Evolutionary conservation across 2,329 filamentous ascomycete species (phyloP).

Genomic region (Cladosporium sp.): DNA sequence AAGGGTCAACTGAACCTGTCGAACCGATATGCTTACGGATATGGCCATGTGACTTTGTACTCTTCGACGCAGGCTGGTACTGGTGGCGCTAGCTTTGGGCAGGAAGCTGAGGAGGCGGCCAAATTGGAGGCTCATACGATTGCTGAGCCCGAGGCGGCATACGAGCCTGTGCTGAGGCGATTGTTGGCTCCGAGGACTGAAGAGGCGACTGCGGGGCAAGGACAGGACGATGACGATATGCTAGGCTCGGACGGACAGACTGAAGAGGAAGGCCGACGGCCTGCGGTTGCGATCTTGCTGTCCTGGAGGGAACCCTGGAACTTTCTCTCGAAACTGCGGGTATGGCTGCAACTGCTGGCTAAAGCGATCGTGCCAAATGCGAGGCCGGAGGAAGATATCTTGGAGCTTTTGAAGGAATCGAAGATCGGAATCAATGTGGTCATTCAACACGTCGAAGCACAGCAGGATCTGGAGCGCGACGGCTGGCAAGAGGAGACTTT

Average conservation of each 20-base stretch:
- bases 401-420: slow-evolving; percentile 79
- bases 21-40: slow-evolving; percentile 32
- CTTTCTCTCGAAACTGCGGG: slow-evolving; percentile 83
- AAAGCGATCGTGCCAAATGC: slow-evolving; percentile 68
- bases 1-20: slow-evolving; percentile 30
- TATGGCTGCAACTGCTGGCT: slow-evolving; percentile 82
- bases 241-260: slow-evolving; percentile 12
- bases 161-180: slow-evolving; percentile 24
- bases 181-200: slow-evolving; percentile 19
- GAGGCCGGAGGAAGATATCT: slow-evolving; percentile 57
- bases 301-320: slow-evolving; percentile 93
- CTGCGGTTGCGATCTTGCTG: slow-evolving; percentile 70
- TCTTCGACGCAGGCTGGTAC: slow-evolving; percentile 25
- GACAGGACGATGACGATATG: slow-evolving; percentile 12
- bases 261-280: slow-evolving; percentile 15
- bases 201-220: slow-evolving; percentile 14
- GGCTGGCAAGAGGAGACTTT: slow-evolving; percentile 96
- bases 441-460: slow-evolving; percentile 93
- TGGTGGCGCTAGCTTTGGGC: slow-evolving; percentile 22
- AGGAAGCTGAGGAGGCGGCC: slow-evolving; percentile 30
- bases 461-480: slow-evolving; percentile 83
- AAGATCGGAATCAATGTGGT: slow-evolving; percentile 90
- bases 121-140: slow-evolving; percentile 29
- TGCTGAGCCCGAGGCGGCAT: slow-evolving; percentile 26
- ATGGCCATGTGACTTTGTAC: slow-evolving; percentile 30